Conservation (phyloP, 208 protist species). For the Trypanosoma conorhini region DNA sequence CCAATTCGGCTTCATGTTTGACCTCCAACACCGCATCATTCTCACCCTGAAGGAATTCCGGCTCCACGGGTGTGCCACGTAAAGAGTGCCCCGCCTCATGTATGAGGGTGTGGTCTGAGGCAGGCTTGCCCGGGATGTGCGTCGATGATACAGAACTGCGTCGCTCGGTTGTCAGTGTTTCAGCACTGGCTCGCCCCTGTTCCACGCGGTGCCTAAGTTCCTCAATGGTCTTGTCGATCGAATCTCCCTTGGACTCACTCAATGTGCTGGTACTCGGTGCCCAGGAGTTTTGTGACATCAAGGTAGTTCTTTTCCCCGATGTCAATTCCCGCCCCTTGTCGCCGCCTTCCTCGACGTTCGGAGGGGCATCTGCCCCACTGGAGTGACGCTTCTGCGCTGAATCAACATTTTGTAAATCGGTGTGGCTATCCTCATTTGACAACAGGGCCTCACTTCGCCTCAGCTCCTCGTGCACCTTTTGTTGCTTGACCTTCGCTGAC, state of each 20-base stretch:
- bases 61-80: not conserved
- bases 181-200: not conserved
- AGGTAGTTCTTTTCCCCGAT: not conserved
- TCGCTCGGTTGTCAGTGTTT: not conserved
- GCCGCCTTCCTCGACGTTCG: not conserved
- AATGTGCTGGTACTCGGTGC: not conserved
- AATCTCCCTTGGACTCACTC: not conserved
- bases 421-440: not conserved
- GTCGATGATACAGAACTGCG: not conserved
- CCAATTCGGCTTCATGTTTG: not conserved
- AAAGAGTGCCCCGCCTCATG: not conserved
- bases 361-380: not conserved
- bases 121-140: not conserved
- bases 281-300: not conserved
- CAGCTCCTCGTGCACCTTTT: not conserved
- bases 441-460: not conserved
- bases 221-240: not conserved
- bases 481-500: not conserved
- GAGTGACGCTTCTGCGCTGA: not conserved
- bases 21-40: not conserved
- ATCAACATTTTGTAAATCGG: not conserved
- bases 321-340: not conserved
- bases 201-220: slow-evolving; percentile 8
- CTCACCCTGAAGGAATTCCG: not conserved
- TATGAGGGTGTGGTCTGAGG: not conserved